These are phyloP conservation scores for Hypocreales sp. DNA, from an alignment of 2,329 filamentous ascomycete genomes.

Conservation along the genomic window DNA sequence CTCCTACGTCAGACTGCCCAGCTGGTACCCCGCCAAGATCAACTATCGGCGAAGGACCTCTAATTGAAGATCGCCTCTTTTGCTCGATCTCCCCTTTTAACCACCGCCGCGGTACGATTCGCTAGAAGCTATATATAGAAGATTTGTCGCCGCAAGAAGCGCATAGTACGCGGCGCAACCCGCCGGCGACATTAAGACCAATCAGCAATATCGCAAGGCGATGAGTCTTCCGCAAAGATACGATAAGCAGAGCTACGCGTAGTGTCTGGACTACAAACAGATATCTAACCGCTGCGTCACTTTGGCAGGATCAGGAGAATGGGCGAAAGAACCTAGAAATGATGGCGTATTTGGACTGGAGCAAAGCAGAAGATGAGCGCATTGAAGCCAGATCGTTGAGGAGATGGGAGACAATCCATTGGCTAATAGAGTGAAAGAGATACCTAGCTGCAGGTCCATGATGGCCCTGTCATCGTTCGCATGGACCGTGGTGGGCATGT, in stretches of 20 bases:
- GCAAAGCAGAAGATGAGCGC: conserved; percentile 7
- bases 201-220: conserved; percentile 8
- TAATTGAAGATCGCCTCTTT: neutral
- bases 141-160: conserved; percentile 7
- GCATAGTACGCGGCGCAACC: conserved; percentile 7
- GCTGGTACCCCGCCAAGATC: no score
- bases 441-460: no score
- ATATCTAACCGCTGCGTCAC: no score
- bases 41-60: conserved; percentile 1
- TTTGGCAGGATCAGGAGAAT: no score
- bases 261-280: no score
- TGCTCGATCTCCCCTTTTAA: neutral
- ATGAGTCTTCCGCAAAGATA: conserved; percentile 6
- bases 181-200: conserved; percentile 5
- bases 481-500: no score
- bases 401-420: conserved; percentile 4
- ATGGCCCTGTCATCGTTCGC: no score
- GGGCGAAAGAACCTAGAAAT: no score
- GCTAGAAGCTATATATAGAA: conserved; percentile 5
- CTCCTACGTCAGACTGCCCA: no score
- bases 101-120: neutral
- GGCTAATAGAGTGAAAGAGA: neutral
- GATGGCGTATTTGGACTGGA: conserved; percentile 10
- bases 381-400: conserved; percentile 5
- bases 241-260: conserved; percentile 4